Evolutionary conservation across 1,284 basidiomycete species (phyloP), one percentile per base, ranked within the genome.

Genomic region (Wallemia ichthyophaga): DNA sequence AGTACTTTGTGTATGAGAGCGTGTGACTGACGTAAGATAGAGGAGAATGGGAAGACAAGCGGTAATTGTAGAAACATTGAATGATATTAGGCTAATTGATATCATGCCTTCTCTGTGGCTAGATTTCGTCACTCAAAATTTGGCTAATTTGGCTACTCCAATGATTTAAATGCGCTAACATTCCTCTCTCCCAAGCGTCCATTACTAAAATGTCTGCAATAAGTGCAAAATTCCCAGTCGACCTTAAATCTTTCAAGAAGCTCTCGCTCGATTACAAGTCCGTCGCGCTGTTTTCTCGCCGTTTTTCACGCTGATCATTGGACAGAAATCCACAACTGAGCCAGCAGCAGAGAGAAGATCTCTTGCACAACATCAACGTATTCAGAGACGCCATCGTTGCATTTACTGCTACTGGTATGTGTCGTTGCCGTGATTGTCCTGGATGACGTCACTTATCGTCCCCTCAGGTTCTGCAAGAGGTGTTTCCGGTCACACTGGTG

Each of bases 361-460:
- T 86, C 64, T 68, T 73, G 64, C 70, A 73, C 60, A 85, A 86
- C 70, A 81, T 85, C 64, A 77, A 81, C 67, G 73, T 86, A 26
- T 72, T 85, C 64, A 78, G 84, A 61, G 84, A 86, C 78, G 78
- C 76, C 13, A 83, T 86, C 63, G 78, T 86, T 26, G 73, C 83
- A 59, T 86, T 86, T 69, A 86, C 84, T 1, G 79, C 83, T 1
- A 81, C 80, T 13, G 84, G 81, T 62, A 64, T 83, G 59, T 83
- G 82, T 1, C 25, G 55, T 5, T 15, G 55, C 9, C 25, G 9
- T 21, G n/a, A n/a, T n/a, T n/a, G n/a, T n/a, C n/a, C n/a, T n/a
- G n/a, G n/a, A 48, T 48, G 37, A 48, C 37, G 37, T 48, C 28
- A 17, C 17, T 17, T 17, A 7, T 17, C 28, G 7, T 31, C 17